Conservation (phyloP, 805 yeast species). For the Saturnispora zaruensis region DNA sequence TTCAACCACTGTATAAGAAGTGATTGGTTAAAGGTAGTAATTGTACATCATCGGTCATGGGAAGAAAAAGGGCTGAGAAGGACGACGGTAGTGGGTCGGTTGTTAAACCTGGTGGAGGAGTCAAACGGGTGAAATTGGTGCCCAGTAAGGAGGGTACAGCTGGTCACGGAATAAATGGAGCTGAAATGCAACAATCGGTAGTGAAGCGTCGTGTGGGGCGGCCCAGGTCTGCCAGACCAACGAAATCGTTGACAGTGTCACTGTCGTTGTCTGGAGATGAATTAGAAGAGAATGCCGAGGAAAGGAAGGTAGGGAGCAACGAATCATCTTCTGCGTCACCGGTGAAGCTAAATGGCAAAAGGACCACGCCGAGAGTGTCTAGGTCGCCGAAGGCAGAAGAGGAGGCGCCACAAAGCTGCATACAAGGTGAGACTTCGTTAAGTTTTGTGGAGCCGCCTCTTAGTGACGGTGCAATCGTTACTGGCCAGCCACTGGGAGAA, state of each 20-base stretch:
- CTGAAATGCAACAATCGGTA: neutral
- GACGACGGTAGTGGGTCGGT: neutral
- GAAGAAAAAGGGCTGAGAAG: neutral
- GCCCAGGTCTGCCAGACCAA: conserved; percentile 6
- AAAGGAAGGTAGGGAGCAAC: neutral
- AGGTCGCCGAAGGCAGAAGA: neutral
- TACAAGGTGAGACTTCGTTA: neutral
- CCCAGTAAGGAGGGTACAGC: neutral
- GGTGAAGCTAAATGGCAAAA: neutral
- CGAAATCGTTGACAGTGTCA: neutral
- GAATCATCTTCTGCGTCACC: neutral
- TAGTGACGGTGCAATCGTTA: conserved; percentile 48
- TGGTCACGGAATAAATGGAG: neutral
- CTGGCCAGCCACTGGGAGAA: conserved; percentile 69
- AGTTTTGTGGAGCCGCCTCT: conserved; percentile 50
- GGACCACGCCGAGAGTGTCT: neutral
- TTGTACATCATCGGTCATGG: neutral
- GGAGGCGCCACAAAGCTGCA: neutral
- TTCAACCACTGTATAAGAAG: too few relatives aligned
- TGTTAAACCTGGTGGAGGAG: neutral
- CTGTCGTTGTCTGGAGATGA: conserved; percentile 4
- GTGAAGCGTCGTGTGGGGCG: neutral
- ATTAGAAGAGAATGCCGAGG: neutral
- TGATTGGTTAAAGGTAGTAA: neutral
- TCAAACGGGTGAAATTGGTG: neutral